Percentiles rank a stretch among this genome's conserved stretches.
Conservation (phyloP, 495 filamentous ascomycete species). For the Tuber melanosporum region DNA sequence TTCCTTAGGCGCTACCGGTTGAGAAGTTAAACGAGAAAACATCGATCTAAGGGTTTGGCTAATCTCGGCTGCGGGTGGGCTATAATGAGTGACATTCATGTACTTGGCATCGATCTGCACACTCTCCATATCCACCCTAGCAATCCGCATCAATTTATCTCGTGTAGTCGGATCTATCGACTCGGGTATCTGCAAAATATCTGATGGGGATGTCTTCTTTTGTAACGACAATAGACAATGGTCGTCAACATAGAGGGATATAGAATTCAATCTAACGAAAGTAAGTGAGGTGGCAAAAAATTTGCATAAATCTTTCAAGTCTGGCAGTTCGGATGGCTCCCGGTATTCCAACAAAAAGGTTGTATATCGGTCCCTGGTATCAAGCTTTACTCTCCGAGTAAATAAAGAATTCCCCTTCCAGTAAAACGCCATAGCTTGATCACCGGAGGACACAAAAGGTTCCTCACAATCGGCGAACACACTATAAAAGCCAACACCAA, state of each 20-base stretch:
- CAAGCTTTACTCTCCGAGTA: constrained; percentile 69
- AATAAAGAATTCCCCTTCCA: constrained; percentile 96
- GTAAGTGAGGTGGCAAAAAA: constrained; percentile 93
- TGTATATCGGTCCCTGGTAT: constrained; percentile 61
- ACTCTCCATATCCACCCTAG: constrained; percentile 64
- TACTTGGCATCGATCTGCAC: constrained; percentile 87
- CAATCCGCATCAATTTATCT: constrained; percentile 77
- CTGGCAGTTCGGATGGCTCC: constrained; percentile 78
- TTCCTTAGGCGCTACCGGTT: constrained; percentile 21
- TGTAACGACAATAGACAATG: constrained; percentile 66
- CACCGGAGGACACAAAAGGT: constrained; percentile 87
- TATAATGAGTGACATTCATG: constrained; percentile 59
- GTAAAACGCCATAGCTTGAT: constrained; percentile 93
- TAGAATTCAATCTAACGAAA: constrained; percentile 78
- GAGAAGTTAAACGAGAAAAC: constrained; percentile 26
- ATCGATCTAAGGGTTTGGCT: constrained; percentile 23
- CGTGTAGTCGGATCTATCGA: constrained; percentile 74
- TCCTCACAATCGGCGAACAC: constrained; percentile 98
- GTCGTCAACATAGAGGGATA: constrained; percentile 88
- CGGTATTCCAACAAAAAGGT: constrained; percentile 90
- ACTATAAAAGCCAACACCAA: constrained; percentile 97
- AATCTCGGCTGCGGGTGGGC: constrained; percentile 31
- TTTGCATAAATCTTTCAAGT: constrained; percentile 74
- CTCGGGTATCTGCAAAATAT: constrained; percentile 64
- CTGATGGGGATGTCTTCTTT: constrained; percentile 76